phyloP scores from a whole-genome alignment of 2,329 filamentous ascomycete species.

The Penicillium brasilianum region DNA sequence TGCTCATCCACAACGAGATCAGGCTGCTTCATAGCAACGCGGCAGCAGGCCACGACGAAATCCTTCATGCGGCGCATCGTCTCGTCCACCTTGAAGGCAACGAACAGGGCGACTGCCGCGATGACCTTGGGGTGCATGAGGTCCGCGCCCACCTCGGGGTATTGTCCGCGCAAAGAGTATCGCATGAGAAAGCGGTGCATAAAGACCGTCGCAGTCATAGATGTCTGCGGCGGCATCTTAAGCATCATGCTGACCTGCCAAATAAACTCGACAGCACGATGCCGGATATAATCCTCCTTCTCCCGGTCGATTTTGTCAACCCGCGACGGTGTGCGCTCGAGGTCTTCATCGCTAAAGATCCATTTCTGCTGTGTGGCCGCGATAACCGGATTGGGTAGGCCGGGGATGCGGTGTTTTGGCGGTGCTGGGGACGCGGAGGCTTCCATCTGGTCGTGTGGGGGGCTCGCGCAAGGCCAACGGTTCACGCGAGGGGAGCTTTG shows the following conservation, averaged over 20 bases:
- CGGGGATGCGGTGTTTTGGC: slow-evolving; percentile 39
- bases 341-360: slow-evolving; percentile 85
- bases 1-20: slow-evolving; percentile 92
- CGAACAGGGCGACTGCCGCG: slow-evolving; percentile 86
- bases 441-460: slow-evolving; percentile 31
- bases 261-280: slow-evolving; percentile 96
- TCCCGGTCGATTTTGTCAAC: slow-evolving; percentile 77
- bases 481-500: not conserved
- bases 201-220: slow-evolving; percentile 91
- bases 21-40: slow-evolving; percentile 92
- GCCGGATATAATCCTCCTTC: slow-evolving; percentile 78
- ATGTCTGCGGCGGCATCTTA: slow-evolving; percentile 57
- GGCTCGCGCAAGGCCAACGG: not conserved
- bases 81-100: slow-evolving; percentile 97
- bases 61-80: slow-evolving; percentile 96
- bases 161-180: slow-evolving; percentile 70
- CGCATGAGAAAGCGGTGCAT: slow-evolving; percentile 97
- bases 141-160: slow-evolving; percentile 67
- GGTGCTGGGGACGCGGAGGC: slow-evolving; percentile 33
- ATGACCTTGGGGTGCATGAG: slow-evolving; percentile 87
- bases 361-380: slow-evolving; percentile 72
- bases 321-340: slow-evolving; percentile 80
- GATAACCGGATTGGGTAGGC: slow-evolving; percentile 55
- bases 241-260: slow-evolving; percentile 75
- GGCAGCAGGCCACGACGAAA: slow-evolving; percentile 89